Conservation (phyloP, 1,284 basidiomycete species). For the Bondarzewia mesenterica region DNA sequence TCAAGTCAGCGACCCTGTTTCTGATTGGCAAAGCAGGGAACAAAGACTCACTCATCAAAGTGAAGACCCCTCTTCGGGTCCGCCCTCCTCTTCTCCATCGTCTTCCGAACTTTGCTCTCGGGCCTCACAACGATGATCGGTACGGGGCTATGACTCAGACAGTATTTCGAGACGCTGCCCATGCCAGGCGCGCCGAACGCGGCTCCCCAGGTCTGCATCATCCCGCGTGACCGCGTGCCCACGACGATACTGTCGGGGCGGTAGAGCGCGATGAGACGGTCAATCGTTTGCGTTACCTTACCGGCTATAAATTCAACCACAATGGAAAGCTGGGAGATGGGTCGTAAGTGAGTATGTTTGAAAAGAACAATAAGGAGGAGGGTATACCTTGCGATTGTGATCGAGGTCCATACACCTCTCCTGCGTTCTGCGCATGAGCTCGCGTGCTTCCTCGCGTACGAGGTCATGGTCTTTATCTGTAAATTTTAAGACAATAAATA, state of each 20-base stretch:
- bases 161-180: slow-evolving; percentile 71
- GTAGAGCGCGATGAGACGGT: slow-evolving; percentile 91
- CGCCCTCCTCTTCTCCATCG: slow-evolving; percentile 72
- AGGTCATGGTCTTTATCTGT: slow-evolving; percentile 75
- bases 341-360: slow-evolving; percentile 1
- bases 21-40: background rate
- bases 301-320: slow-evolving; percentile 94
- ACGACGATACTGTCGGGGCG: slow-evolving; percentile 93
- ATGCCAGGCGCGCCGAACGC: slow-evolving; percentile 52
- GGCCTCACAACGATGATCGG: slow-evolving; percentile 90
- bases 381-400: slow-evolving; percentile 67
- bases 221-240: slow-evolving; percentile 67
- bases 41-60: slow-evolving; percentile 47
- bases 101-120: slow-evolving; percentile 81
- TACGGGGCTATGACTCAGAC: slow-evolving; percentile 83
- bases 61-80: slow-evolving; percentile 82
- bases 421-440: slow-evolving; percentile 77
- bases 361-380: background rate
- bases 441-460: slow-evolving; percentile 82
- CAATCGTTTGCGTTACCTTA: slow-evolving; percentile 81
- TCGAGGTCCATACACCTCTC: slow-evolving; percentile 78
- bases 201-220: slow-evolving; percentile 49
- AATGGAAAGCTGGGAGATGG: slow-evolving; percentile 62
- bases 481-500: background rate
- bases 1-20: background rate